phyloP scores from a whole-genome alignment of 2,329 filamentous ascomycete genomes.

The Arthrinium phaeospermum region DNA sequence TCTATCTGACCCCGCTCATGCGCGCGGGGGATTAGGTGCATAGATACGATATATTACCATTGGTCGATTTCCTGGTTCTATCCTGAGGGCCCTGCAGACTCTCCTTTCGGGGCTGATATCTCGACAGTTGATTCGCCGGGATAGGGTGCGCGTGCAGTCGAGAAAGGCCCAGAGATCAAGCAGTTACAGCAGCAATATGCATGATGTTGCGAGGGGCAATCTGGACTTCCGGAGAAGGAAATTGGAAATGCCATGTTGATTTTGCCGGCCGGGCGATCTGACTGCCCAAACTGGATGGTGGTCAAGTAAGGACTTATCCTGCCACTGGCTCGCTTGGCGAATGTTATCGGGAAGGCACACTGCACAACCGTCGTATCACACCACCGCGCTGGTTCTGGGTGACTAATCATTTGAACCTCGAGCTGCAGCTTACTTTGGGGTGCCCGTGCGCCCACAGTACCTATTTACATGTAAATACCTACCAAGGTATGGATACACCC shows the following conservation, averaged over 20 bases:
- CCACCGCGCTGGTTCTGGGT: background rate
- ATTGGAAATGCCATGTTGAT: background rate
- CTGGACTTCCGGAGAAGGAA: background rate
- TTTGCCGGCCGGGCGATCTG: background rate
- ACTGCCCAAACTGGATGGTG: background rate
- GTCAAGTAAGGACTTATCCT: background rate
- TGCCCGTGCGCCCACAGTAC: background rate
- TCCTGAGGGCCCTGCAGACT: background rate
- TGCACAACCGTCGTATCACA: background rate
- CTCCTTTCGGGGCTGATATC: background rate
- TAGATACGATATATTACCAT: background rate
- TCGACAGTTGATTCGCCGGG: background rate
- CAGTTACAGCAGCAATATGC: background rate
- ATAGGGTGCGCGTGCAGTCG: background rate
- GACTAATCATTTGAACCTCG: background rate
- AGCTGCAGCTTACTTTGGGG: background rate
- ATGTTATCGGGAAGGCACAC: background rate
- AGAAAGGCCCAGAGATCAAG: background rate
- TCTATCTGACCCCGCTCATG: background rate
- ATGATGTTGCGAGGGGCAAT: background rate
- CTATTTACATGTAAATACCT: too few species aligned
- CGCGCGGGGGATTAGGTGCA: background rate
- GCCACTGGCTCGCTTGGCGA: background rate
- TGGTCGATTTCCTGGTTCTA: background rate
- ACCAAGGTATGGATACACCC: background rate